These are phyloP conservation scores for Gossypium schwendimanii DNA, from an alignment of 441 rosid species.

Conservation along the genomic window DNA sequence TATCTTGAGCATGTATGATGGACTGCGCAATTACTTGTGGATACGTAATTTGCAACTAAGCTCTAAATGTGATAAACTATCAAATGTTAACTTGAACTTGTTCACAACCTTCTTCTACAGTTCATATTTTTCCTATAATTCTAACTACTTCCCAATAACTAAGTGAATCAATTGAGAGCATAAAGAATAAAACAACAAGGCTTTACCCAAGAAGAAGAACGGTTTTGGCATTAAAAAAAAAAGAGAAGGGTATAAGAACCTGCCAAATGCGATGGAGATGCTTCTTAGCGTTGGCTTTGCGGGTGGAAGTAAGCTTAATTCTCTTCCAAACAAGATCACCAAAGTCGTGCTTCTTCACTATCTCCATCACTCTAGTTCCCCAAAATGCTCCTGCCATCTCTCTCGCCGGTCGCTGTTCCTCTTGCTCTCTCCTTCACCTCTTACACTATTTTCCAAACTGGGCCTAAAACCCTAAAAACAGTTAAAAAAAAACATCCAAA, in stretches of 20 bases:
- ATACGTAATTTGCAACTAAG: too few relatives aligned
- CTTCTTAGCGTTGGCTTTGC: conserved; percentile 89
- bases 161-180: neutral
- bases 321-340: conserved; percentile 87
- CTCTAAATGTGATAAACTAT: neutral
- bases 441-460: neutral
- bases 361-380: conserved; percentile 78
- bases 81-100: neutral
- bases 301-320: conserved; percentile 79
- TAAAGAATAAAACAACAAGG: neutral
- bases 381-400: conserved; percentile 52
- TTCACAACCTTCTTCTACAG: neutral
- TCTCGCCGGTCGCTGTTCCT: neutral
- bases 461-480: neutral
- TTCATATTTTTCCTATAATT: neutral
- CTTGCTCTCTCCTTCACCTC: neutral
- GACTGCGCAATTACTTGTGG: neutral
- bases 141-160: neutral
- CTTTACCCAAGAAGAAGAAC: neutral
- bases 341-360: conserved; percentile 84
- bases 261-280: conserved; percentile 89
- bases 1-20: neutral
- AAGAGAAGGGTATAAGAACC: conserved; percentile 24
- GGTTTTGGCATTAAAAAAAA: neutral
- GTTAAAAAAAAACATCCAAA: neutral